A percentile compares a stretch with the other conserved stretches of the same genome.
These are phyloP conservation scores for Centaurea solstitialis DNA, from an alignment of 129 eudicot genomes.

Conservation along the genomic window DNA sequence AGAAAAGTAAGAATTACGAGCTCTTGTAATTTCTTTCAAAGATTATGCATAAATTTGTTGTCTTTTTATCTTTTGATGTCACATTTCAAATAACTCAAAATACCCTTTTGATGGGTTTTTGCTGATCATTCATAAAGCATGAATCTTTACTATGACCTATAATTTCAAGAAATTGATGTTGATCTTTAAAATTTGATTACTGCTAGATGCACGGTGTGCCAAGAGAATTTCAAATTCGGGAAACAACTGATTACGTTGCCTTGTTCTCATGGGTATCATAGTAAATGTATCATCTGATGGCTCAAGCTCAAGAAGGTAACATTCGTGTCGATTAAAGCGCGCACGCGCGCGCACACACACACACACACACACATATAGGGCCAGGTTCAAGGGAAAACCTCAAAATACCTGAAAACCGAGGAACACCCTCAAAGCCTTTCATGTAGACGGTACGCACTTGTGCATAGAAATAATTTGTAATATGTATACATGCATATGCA, in stretches of 20 bases:
- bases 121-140: neutral
- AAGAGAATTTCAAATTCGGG: slow-evolving; percentile 43
- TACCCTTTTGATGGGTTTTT: neutral
- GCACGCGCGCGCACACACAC: no score
- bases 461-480: no score
- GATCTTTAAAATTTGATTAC: neutral
- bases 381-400: no score
- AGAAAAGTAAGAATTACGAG: slow-evolving; percentile 40
- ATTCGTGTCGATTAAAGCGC: neutral
- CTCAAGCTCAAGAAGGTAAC: slow-evolving; percentile 60
- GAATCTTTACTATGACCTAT: neutral
- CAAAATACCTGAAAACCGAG: no score
- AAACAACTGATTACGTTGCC: slow-evolving; percentile 56
- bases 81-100: neutral
- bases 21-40: neutral
- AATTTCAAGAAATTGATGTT: neutral
- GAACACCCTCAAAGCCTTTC: no score
- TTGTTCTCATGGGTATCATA: slow-evolving; percentile 69
- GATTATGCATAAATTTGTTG: neutral
- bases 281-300: slow-evolving; percentile 63
- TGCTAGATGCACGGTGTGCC: slow-evolving; percentile 70
- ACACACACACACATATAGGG: no score
- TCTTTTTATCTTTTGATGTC: neutral
- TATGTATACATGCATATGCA: no score
- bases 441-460: no score